Base-by-base conservation (phyloP, 331 rosid genomes). In the Arachis monticola region DNA sequence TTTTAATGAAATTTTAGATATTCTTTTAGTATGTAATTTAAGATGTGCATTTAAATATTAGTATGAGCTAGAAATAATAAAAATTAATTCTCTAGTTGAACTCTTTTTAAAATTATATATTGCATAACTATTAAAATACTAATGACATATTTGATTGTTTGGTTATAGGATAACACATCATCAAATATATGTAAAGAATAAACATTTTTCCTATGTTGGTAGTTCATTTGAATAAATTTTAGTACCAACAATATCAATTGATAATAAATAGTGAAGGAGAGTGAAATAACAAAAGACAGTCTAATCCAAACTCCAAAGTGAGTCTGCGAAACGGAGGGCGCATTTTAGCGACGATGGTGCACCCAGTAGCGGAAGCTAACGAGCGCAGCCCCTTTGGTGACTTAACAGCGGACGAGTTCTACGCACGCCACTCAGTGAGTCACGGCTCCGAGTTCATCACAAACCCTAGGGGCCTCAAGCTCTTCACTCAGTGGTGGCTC, bases 401-500 rank as follows among this genome's bases (percentile, higher is more conserved):
- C 9, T 87, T 85, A 32, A 76, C 97, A 0, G 61, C 90, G 10
- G 92, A 88, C 14, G 92, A 89, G 55, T 92, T 95, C 92, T 95
- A 90, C 76, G 79, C 93, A 0, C 93, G 58, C 8, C 93, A 95
- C 87, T 85, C 92, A 10, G 92, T 95, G 67, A 79, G 81, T 59
- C 99, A 92, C 79, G 83, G 48, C 66, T 88, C 97, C 66, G 89
- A 89, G 60, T 90, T 78, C 89, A 73, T 84, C 73, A 87, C 92
- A 0, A 90, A 92, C 73, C 13, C 92, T 0, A 62, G 97, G 38
- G 97, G 93, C 41, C 89, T 90, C 76, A 90, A 83, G 57, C 93
- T 89, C 70, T 92, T 95, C 84, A 90, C 99, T 0, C 97, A 92
- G 82, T 90, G 92, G 92, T 95, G 99, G 97, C 79, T 80, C 70